Evolutionary conservation across 495 filamentous ascomycete species (phyloP).

Genomic region (Penicillium verhagenii): DNA sequence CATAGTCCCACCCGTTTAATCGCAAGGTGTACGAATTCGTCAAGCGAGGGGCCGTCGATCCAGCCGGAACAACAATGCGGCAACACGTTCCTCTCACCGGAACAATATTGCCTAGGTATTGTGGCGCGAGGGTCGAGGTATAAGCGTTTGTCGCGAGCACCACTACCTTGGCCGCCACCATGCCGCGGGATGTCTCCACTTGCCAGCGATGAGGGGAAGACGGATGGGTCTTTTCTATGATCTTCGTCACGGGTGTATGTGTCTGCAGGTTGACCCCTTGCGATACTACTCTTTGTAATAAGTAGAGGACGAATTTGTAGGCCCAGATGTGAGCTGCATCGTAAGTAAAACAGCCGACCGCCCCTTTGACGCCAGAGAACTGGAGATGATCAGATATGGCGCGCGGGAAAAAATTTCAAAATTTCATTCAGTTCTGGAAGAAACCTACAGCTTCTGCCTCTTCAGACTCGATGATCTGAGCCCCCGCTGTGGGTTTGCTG

Average conservation of each 20-base stretch:
- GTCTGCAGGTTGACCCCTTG: constrained; percentile 74
- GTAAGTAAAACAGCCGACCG: constrained; percentile 38
- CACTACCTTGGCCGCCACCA: constrained; percentile 56
- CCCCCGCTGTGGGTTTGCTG: constrained; percentile 14
- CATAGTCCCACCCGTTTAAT: constrained; percentile 30
- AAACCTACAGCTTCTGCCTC: constrained; percentile 23
- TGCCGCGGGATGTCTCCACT: constrained; percentile 64
- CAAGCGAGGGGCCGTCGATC: constrained; percentile 11
- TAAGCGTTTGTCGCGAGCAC: constrained; percentile 80
- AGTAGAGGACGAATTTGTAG: constrained; percentile 73
- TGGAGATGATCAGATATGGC: constrained; percentile 13
- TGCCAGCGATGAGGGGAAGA: constrained; percentile 17
- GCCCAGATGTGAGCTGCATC: constrained; percentile 64
- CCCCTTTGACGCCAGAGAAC: constrained; percentile 49
- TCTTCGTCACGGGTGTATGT: constrained; percentile 59
- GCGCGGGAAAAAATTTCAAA: neutral
- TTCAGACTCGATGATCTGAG: constrained; percentile 12
- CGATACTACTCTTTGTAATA: constrained; percentile 58
- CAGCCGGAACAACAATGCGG: constrained; percentile 31
- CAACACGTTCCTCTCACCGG: constrained; percentile 61
- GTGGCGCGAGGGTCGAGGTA: constrained; percentile 67
- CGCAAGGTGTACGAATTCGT: constrained; percentile 28
- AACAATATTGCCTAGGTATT: constrained; percentile 69
- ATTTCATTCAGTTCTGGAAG: neutral
- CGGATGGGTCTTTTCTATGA: constrained; percentile 25